These are phyloP conservation scores for Goffeauzyma gilvescens DNA, from an alignment of 768 basidiomycete genomes.

Conservation along the genomic window DNA sequence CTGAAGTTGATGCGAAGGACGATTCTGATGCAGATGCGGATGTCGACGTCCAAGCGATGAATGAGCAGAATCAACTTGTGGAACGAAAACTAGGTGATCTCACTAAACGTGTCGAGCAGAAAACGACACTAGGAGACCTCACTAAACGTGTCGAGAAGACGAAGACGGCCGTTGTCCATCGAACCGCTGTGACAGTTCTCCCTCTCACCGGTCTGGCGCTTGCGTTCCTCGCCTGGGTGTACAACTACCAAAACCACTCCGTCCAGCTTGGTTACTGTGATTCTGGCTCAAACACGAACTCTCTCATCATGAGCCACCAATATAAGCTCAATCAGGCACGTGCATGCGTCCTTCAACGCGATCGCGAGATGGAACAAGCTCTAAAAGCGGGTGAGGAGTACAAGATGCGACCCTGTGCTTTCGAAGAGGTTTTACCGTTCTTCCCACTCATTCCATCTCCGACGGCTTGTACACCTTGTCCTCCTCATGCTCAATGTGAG, in stretches of 20 bases:
- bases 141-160: too few relatives aligned
- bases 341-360: conserved; percentile 15
- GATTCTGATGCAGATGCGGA: neutral
- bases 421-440: conserved; percentile 18
- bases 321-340: conserved; percentile 13
- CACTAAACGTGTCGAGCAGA: too few relatives aligned
- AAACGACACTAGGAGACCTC: too few relatives aligned
- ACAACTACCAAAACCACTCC: conserved; percentile 1
- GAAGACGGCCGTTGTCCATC: too few relatives aligned
- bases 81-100: too few relatives aligned
- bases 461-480: conserved; percentile 31
- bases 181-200: neutral
- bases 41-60: neutral
- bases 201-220: neutral
- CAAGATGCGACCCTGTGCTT: conserved; percentile 1
- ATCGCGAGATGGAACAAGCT: conserved; percentile 2
- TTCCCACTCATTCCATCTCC: conserved; percentile 24
- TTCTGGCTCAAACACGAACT: conserved; percentile 20
- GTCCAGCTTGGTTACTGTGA: conserved; percentile 33
- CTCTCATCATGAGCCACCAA: conserved; percentile 16
- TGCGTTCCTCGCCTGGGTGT: neutral
- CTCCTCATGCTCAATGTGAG: conserved; percentile 30
- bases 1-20: too few relatives aligned
- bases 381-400: conserved; percentile 1
- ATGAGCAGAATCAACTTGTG: too few relatives aligned